Percentiles rank a stretch among this genome's conserved stretches.
Conservation (phyloP, 495 filamentous ascomycete species). For the Xanthoparmelia taractica region DNA sequence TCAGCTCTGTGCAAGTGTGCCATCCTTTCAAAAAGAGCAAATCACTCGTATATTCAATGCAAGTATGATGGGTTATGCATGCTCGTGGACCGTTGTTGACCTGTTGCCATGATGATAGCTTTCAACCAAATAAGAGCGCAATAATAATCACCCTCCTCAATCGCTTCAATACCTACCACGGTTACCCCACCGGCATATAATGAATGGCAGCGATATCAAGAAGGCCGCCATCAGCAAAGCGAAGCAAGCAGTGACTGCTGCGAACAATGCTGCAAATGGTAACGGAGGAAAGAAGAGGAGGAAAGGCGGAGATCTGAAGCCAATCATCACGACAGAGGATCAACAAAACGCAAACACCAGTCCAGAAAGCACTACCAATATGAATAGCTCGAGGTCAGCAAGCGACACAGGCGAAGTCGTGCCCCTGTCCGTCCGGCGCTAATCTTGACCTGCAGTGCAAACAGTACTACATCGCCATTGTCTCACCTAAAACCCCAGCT, state of each 20-base stretch:
- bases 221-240: constrained; percentile 71
- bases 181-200: constrained; percentile 33
- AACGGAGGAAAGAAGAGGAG: constrained; percentile 63
- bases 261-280: constrained; percentile 54
- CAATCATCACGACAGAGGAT: constrained; percentile 78
- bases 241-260: constrained; percentile 60
- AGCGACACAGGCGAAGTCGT: constrained; percentile 13
- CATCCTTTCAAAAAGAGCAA: not conserved
- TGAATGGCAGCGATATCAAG: constrained; percentile 70
- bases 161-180: not conserved
- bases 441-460: constrained; percentile 32
- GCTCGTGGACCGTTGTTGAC: constrained; percentile 2
- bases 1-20: constrained; percentile 8
- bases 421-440: not conserved
- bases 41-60: constrained; percentile 9
- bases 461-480: constrained; percentile 38
- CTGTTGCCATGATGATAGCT: not conserved
- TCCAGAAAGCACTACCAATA: constrained; percentile 33
- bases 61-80: not conserved
- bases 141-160: not conserved
- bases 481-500: constrained; percentile 43
- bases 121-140: constrained; percentile 3
- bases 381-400: constrained; percentile 48
- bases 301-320: constrained; percentile 78
- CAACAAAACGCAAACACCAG: constrained; percentile 36